phyloP scores from a whole-genome alignment of 768 basidiomycete species.

The Podaxis sp. region DNA sequence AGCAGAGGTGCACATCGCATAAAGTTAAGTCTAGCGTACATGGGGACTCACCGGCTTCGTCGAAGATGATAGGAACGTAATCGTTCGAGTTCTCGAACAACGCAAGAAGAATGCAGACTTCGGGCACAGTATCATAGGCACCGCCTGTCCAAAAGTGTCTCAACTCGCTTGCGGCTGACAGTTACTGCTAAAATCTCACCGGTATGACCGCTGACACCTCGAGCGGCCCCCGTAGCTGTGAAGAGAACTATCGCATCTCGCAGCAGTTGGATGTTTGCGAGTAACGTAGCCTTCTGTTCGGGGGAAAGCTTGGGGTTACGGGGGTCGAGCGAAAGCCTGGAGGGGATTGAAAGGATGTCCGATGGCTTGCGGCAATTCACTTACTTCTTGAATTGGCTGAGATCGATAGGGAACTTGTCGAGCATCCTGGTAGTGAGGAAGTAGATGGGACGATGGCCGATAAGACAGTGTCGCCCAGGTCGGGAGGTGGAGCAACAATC shows the following conservation, averaged over 20 bases:
- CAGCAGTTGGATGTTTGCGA: slow-evolving; percentile 73
- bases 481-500: background rate
- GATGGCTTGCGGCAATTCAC: slow-evolving; percentile 2
- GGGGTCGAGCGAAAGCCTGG: slow-evolving; percentile 73
- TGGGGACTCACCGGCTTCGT: slow-evolving; percentile 67
- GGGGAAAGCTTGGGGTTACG: slow-evolving; percentile 55
- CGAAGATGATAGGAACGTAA: slow-evolving; percentile 70
- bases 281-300: slow-evolving; percentile 59
- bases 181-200: slow-evolving; percentile 34
- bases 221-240: slow-evolving; percentile 81
- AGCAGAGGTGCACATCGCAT: background rate
- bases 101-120: slow-evolving; percentile 76
- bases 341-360: slow-evolving; percentile 11
- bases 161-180: slow-evolving; percentile 5
- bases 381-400: slow-evolving; percentile 74
- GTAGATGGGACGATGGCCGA: background rate
- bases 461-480: background rate
- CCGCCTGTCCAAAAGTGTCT: slow-evolving; percentile 38
- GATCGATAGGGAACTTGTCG: slow-evolving; percentile 70
- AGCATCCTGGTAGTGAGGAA: slow-evolving; percentile 28
- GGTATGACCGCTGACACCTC: slow-evolving; percentile 87
- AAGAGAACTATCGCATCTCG: slow-evolving; percentile 86
- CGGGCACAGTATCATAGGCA: slow-evolving; percentile 77
- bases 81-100: slow-evolving; percentile 66
- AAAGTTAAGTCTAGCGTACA: background rate